These are phyloP conservation scores for Entomortierella chlamydospora DNA, from an alignment of 192 early-diverging fungal species.

Conservation along the genomic window DNA sequence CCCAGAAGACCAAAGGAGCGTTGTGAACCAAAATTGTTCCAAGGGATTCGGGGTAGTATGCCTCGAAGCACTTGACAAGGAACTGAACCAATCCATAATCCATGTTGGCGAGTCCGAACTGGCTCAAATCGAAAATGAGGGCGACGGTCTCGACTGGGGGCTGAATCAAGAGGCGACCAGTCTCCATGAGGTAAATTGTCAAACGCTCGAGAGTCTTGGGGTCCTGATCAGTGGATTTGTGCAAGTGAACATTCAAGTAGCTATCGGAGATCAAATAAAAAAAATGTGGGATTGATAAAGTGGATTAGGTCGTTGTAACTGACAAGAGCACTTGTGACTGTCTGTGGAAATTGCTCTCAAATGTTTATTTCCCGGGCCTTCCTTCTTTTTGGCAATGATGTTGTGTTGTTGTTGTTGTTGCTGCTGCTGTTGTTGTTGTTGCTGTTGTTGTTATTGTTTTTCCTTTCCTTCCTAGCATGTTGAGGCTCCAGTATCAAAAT, in stretches of 20 bases:
- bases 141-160: conserved; percentile 70
- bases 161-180: conserved; percentile 68
- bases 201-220: conserved; percentile 72
- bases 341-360: neutral
- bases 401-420: neutral
- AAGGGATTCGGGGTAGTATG: conserved; percentile 91
- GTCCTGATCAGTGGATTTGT: conserved; percentile 66
- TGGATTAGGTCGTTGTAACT: too few species aligned
- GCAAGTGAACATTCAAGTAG: conserved; percentile 63
- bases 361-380: neutral
- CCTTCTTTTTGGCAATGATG: neutral
- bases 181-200: conserved; percentile 81
- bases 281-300: too few species aligned
- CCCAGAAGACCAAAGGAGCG: conserved; percentile 89
- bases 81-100: conserved; percentile 70
- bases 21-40: conserved; percentile 86
- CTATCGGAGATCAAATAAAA: conserved; percentile 35
- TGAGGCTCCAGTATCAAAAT: neutral
- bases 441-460: neutral
- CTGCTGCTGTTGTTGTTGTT: neutral
- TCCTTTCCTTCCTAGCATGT: too few species aligned
- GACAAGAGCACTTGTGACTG: neutral
- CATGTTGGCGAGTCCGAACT: conserved; percentile 54
- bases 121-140: conserved; percentile 51
- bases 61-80: conserved; percentile 81